A percentile compares a stretch with the other conserved stretches of the same genome.
Conservation (phyloP, 208 protist genomes). For the Porcisia deanei region DNA sequence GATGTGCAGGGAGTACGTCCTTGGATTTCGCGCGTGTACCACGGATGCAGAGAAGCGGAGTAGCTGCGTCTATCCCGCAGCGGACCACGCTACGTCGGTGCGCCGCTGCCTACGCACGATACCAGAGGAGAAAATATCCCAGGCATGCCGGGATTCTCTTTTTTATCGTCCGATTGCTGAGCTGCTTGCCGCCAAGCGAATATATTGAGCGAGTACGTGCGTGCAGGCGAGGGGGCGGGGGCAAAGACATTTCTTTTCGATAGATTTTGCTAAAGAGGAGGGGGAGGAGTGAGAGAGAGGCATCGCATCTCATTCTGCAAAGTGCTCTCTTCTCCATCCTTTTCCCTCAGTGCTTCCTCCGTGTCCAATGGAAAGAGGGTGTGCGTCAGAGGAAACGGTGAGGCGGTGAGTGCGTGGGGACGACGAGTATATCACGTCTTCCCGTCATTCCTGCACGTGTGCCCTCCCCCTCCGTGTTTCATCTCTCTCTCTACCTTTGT, state of each 20-base stretch:
- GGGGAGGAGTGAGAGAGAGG: background rate
- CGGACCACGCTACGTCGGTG: slow-evolving; percentile 28
- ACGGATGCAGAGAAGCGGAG: slow-evolving; percentile 30
- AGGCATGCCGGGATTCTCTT: slow-evolving; percentile 28
- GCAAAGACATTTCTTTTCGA: background rate
- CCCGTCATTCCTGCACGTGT: background rate
- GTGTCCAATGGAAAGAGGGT: background rate
- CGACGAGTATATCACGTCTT: background rate
- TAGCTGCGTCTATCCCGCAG: slow-evolving; percentile 34
- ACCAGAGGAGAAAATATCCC: slow-evolving; percentile 19
- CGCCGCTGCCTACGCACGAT: slow-evolving; percentile 37
- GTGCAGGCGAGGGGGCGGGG: background rate
- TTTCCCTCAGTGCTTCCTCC: background rate
- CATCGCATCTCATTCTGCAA: background rate
- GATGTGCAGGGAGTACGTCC: slow-evolving; percentile 35
- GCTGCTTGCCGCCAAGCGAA: slow-evolving; percentile 3
- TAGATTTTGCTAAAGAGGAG: no score
- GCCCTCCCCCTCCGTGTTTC: background rate
- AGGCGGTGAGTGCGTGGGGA: background rate
- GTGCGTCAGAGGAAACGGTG: background rate
- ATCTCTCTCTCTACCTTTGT: background rate
- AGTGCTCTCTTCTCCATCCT: no score
- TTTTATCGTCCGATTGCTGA: slow-evolving; percentile 39
- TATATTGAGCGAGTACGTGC: background rate
- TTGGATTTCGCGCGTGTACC: slow-evolving; percentile 39